phyloP scores from a whole-genome alignment of 768 basidiomycete genomes.

The Calocybe gangraenosa region DNA sequence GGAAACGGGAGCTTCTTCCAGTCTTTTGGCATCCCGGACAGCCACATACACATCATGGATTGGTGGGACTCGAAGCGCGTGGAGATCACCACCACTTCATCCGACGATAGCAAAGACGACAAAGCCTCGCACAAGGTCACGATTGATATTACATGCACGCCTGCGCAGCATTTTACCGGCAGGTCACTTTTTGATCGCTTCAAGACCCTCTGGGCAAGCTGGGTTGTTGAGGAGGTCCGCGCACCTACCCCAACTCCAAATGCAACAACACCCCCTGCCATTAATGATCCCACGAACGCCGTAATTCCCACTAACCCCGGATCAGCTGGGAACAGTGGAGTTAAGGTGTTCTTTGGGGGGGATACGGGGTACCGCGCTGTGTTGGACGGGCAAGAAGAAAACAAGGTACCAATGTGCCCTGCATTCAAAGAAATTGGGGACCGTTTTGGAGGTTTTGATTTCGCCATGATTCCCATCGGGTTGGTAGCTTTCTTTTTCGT shows the following conservation, averaged over 20 bases:
- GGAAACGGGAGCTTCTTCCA: constrained; percentile 44
- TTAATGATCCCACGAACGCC: not conserved
- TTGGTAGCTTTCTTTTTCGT: constrained; percentile 15
- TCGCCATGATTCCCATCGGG: constrained; percentile 72
- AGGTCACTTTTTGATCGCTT: constrained; percentile 46
- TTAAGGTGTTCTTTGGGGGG: constrained; percentile 59
- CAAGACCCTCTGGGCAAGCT: constrained; percentile 62
- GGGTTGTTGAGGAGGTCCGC: constrained; percentile 54
- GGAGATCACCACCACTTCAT: constrained; percentile 23
- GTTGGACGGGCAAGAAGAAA: constrained; percentile 41
- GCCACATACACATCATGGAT: constrained; percentile 50
- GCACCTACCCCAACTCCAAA: constrained; percentile 11
- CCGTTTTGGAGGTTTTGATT: constrained; percentile 57
- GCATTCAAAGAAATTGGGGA: constrained; percentile 72
- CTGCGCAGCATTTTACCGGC: constrained; percentile 61
- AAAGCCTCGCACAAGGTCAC: constrained; percentile 9
- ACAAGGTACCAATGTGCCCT: constrained; percentile 57
- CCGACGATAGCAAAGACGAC: not conserved
- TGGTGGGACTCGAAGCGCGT: constrained; percentile 57
- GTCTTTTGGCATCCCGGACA: constrained; percentile 31
- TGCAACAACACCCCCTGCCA: no score
- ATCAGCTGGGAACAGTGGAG: constrained; percentile 2
- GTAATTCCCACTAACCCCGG: not conserved
- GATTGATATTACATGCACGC: constrained; percentile 54
- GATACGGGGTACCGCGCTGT: constrained; percentile 64